Percentiles rank a stretch among this genome's conserved stretches.
Conservation (phyloP, 2,329 filamentous ascomycete species). For the Penicillium olsonii region DNA sequence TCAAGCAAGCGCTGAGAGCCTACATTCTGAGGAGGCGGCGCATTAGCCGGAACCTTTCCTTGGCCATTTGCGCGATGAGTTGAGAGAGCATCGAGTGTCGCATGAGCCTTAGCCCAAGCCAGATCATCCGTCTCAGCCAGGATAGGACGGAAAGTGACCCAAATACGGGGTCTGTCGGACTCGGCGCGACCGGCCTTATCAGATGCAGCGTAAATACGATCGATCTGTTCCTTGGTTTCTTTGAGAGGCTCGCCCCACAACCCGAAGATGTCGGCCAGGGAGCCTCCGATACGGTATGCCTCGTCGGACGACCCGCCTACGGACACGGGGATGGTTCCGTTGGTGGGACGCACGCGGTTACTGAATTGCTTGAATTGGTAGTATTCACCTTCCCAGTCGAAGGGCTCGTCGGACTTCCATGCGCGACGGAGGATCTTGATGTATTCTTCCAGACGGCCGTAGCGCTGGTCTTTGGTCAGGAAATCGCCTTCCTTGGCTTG, state of each 20-base stretch:
- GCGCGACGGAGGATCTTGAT: constrained; percentile 62
- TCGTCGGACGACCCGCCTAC: constrained; percentile 62
- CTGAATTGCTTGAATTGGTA: constrained; percentile 62
- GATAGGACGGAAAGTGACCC: constrained; percentile 66
- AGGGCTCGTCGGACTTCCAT: constrained; percentile 59
- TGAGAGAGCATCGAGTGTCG: constrained; percentile 56
- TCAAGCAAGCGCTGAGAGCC: constrained; percentile 61
- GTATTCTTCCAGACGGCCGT: constrained; percentile 62
- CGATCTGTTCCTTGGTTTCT: constrained; percentile 65
- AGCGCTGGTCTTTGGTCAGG: constrained; percentile 59
- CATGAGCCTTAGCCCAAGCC: constrained; percentile 63
- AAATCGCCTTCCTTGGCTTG: constrained; percentile 64
- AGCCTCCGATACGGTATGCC: constrained; percentile 61
- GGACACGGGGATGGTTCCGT: constrained; percentile 58
- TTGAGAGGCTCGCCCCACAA: constrained; percentile 66
- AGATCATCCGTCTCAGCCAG: constrained; percentile 63
- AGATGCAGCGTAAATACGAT: constrained; percentile 60
- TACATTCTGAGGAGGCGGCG: constrained; percentile 56
- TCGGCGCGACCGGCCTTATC: constrained; percentile 58
- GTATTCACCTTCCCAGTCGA: constrained; percentile 63
- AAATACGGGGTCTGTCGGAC: constrained; percentile 58
- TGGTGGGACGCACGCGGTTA: constrained; percentile 56
- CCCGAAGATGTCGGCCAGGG: constrained; percentile 63
- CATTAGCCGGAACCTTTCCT: constrained; percentile 32
- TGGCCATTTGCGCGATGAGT: constrained; percentile 42